Evolutionary conservation across 768 basidiomycete species (phyloP).

Genomic region (Suillus ampliporus): DNA sequence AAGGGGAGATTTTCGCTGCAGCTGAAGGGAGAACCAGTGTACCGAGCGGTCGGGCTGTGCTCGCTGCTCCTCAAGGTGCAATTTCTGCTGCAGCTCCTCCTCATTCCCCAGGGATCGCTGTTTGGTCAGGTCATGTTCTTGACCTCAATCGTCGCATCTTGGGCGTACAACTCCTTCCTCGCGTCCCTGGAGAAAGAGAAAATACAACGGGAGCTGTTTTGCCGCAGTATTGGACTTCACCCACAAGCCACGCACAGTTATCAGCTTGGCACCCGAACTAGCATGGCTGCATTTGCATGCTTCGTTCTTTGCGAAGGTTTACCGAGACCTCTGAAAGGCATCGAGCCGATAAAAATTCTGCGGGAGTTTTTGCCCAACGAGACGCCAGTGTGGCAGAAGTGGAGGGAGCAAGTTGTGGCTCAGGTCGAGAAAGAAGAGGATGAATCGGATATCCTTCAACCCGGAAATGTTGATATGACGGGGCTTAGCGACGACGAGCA

Average conservation of each 20-base stretch:
- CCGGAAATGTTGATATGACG: constrained; percentile 14
- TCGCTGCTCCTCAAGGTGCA: constrained; percentile 34
- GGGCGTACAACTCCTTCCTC: constrained; percentile 37
- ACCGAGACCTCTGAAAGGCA: constrained; percentile 9
- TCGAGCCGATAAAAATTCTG: constrained; percentile 19
- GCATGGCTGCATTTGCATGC: constrained; percentile 30
- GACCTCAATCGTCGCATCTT: constrained; percentile 32
- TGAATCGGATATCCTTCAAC: constrained; percentile 12
- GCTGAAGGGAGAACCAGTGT: constrained; percentile 15
- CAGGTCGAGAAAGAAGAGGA: constrained; percentile 19
- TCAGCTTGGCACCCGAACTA: constrained; percentile 28
- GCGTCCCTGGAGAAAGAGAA: constrained; percentile 37
- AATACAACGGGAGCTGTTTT: constrained; percentile 27
- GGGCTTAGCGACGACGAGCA: constrained; percentile 16
- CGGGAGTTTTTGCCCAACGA: constrained; percentile 28
- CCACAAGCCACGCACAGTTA: constrained; percentile 17
- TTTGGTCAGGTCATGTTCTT: constrained; percentile 42
- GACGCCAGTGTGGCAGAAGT: constrained; percentile 29
- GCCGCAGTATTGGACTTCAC: not conserved
- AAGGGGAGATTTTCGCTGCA: constrained; percentile 31
- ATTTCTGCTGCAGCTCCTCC: constrained; percentile 37
- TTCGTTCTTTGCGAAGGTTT: constrained; percentile 29
- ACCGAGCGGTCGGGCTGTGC: constrained; percentile 21
- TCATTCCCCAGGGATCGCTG: constrained; percentile 37
- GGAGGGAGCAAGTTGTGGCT: constrained; percentile 28